Base-by-base conservation (phyloP, 1,284 basidiomycete species). In the Moniliophthora roreri region DNA sequence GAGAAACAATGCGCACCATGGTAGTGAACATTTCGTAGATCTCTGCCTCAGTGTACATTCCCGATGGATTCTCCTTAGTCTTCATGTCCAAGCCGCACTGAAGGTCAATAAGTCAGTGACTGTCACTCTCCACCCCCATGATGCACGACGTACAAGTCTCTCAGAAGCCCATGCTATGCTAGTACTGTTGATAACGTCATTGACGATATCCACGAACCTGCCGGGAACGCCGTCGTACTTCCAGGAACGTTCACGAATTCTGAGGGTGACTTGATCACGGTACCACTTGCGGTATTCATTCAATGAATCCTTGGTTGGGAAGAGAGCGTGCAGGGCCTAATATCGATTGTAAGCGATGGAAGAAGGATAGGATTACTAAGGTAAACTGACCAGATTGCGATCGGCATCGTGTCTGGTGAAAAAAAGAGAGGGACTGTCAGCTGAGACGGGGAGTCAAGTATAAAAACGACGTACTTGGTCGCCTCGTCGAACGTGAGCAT, bases 51-150 rank as follows among this genome's bases (percentile, higher is more conserved):
- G 79, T 82, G 59, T 77, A 77, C 16, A 80, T 56, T 0, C 85
- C 85, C 2, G 63, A 63, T 2, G 79, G 77, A 50, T 79, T 81
- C 34, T 71, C 68, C 36, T 72, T 68, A 2, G 80, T 81, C 70
- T 88, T 89, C 49, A 88, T 60, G 3, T 83, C 73, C 16, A 88
- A 67, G 0, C 81, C 82, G 38, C 76, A 69, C 81, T 84, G 42
- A 26, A 24, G 28, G 50, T 18, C 3, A 42, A 2, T 34, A 28
- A 34, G 38, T 16, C 18, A 36, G 11, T 10, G n/a, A 8, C 46
- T 3, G n/a, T 9, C 16, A 35, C 2, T 37, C 13, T 16, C 34
- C 16, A 49, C 20, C 8, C 35, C 20, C 48, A 50, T 26, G 48
- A 24, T 3, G 42, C 10, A 18, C 15, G 37, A 63, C 74, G 38